Evolutionary conservation across 2,329 filamentous ascomycete species (phyloP).

Genomic region (Cytospora piceae): DNA sequence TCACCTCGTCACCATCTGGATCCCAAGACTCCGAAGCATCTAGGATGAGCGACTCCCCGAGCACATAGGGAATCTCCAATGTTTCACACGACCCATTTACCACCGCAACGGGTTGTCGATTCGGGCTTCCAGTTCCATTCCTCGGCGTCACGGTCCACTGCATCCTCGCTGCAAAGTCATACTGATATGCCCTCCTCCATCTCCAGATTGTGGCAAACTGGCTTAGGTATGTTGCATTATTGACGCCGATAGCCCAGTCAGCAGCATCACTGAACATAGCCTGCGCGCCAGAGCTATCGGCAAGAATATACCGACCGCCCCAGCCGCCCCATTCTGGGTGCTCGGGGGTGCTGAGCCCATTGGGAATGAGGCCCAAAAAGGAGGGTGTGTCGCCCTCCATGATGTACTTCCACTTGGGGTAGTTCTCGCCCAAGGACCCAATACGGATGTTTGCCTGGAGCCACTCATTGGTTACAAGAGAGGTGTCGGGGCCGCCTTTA

Average conservation of each 20-base stretch:
- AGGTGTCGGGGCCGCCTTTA: constrained; percentile 48
- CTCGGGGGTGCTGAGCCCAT: constrained; percentile 44
- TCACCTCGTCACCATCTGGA: constrained; percentile 30
- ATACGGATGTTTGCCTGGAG: constrained; percentile 50
- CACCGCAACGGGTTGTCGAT: constrained; percentile 29
- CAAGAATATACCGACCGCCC: constrained; percentile 45
- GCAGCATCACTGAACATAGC: constrained; percentile 39
- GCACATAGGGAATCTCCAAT: constrained; percentile 22
- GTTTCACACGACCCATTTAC: constrained; percentile 33
- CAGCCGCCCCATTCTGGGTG: constrained; percentile 47
- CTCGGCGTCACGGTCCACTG: constrained; percentile 26
- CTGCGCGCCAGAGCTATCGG: constrained; percentile 31
- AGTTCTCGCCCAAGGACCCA: constrained; percentile 44
- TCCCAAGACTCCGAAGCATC: constrained; percentile 31
- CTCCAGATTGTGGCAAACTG: constrained; percentile 57
- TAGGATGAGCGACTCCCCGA: constrained; percentile 28
- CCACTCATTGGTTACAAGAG: constrained; percentile 49
- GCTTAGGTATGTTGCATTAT: constrained; percentile 39
- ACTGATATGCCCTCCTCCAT: constrained; percentile 56
- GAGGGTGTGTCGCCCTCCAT: constrained; percentile 53
- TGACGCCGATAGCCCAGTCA: constrained; percentile 41
- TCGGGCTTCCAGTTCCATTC: neutral
- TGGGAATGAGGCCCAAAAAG: constrained; percentile 46
- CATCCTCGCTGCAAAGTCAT: constrained; percentile 41
- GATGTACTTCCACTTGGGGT: constrained; percentile 48